phyloP scores from a whole-genome alignment of 257 asterid genomes.

The Ilex aquifolium region DNA sequence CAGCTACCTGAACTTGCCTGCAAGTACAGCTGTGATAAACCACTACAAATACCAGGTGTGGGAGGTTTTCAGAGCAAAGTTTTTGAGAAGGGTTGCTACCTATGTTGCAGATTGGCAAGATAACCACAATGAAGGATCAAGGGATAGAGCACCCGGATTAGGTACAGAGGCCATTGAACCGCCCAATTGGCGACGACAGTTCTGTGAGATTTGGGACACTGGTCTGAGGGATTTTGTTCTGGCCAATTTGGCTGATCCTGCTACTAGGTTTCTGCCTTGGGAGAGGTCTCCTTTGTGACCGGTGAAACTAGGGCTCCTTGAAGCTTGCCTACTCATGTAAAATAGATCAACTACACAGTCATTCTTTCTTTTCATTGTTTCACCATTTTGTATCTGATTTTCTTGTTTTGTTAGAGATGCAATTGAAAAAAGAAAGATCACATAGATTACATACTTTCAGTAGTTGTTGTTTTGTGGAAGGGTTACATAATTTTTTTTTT shows the following conservation, averaged over 20 bases:
- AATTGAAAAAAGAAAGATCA: background rate
- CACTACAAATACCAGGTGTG: conserved; percentile 92
- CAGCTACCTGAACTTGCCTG: conserved; percentile 58
- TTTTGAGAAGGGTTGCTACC: conserved; percentile 87
- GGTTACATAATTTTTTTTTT: background rate
- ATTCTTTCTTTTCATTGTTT: conserved; percentile 17
- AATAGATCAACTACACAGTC: conserved; percentile 11
- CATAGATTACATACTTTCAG: background rate
- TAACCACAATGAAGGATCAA: conserved; percentile 87
- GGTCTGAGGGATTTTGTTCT: conserved; percentile 77
- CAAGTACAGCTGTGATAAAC: conserved; percentile 52
- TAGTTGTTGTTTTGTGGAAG: background rate
- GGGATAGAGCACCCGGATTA: conserved; percentile 92
- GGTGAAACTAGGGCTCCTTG: background rate
- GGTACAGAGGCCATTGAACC: conserved; percentile 98
- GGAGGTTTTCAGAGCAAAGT: conserved; percentile 81
- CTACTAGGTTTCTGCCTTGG: conserved; percentile 85
- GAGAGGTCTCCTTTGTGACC: conserved; percentile 28
- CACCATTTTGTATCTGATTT: conserved; percentile 7
- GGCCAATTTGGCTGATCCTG: conserved; percentile 55
- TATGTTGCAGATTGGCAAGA: conserved; percentile 90
- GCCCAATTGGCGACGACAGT: conserved; percentile 70
- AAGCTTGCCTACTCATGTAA: background rate
- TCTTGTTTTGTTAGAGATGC: conserved; percentile 10
- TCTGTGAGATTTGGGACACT: conserved; percentile 92